These are phyloP conservation scores for Coemansia sp. DNA, from an alignment of 192 early-diverging fungal species.

Conservation along the genomic window DNA sequence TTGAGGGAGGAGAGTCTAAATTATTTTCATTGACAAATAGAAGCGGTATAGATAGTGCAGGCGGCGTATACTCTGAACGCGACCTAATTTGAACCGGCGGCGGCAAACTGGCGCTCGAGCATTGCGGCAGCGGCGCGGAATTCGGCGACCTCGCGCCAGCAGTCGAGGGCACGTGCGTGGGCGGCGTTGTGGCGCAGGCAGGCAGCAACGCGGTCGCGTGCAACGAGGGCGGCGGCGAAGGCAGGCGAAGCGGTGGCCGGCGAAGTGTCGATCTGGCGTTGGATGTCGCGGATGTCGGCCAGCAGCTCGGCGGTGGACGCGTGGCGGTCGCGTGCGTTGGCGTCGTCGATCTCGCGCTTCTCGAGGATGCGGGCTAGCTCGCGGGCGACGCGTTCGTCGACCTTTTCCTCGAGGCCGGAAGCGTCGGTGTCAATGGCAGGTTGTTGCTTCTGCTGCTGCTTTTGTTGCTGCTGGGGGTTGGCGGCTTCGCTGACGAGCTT, in stretches of 20 bases:
- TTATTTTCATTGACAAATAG: too few relatives aligned
- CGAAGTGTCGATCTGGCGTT: conserved; percentile 28
- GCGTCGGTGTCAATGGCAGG: neutral
- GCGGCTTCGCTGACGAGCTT: conserved; percentile 27
- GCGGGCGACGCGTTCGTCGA: conserved; percentile 39
- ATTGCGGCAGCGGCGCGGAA: conserved; percentile 36
- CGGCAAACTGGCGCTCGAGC: conserved; percentile 41
- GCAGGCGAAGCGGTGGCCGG: conserved; percentile 14
- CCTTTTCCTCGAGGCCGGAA: conserved; percentile 21
- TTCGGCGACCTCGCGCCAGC: conserved; percentile 48
- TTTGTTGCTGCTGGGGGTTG: neutral
- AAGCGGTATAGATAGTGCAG: too few relatives aligned
- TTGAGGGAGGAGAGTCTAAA: too few relatives aligned
- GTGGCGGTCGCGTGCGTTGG: conserved; percentile 40
- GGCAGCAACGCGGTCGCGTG: conserved; percentile 31
- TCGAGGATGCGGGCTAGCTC: conserved; percentile 49
- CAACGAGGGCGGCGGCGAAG: conserved; percentile 14
- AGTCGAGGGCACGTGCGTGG: conserved; percentile 34
- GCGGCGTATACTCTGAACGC: too few relatives aligned
- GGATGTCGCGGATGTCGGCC: conserved; percentile 40
- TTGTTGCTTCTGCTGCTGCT: conserved; percentile 5
- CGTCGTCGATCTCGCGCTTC: conserved; percentile 42
- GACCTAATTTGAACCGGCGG: neutral
- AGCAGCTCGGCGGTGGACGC: conserved; percentile 44
- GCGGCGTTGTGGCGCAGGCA: conserved; percentile 31